Evolutionary conservation across 768 basidiomycete genomes (phyloP), one percentile per base, ranked within the genome.

Genomic region (Phaeotremella skinneri): DNA sequence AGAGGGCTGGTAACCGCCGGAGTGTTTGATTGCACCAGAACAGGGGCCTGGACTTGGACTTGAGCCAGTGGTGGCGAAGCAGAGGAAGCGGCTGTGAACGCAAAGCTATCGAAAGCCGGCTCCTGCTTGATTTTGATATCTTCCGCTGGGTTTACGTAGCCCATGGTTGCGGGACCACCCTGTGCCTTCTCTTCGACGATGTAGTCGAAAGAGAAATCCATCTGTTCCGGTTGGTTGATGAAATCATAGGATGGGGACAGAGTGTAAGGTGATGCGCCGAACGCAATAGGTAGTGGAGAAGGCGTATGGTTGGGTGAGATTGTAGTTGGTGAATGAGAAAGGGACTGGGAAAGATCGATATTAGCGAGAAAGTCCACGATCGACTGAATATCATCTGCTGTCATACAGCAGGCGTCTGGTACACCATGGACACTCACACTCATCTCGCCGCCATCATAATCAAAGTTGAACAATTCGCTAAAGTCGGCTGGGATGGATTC

Each of bases 301-400:
- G 71, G 71, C 13, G 71, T 73, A 29, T 61, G 58, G 41, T 69
- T 70, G 27, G 67, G 67, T 5, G 71, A 73, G 23, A 65, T 62
- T 45, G 71, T 73, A 1, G 47, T 58, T 2, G 68, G 64, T 11
- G 68, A 69, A 37, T 73, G 71, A 9, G 65, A 60, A 57, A 68
- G 48, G 39, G 61, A 62, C 56, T 57, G 61, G n/a, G 49, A n/a
- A 34, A 51, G 50, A 29, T 50, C 42, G 25, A 43, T 0, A 32
- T 59, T 50, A 29, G 63, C 56, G 53, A 62, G 47, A 29, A 21
- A 34, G 49, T 51, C 16, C 37, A 41, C 23, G 32, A 39, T 26
- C 32, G 20, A 34, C n/a, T 26, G 27, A 59, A 5, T 42, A 27
- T 49, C 30, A 13, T 16, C 37, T 25, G 21, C 41, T 31, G 23